Evolutionary conservation across 2,329 filamentous ascomycete genomes (phyloP).

Genomic region (Stylonectria norvegica): DNA sequence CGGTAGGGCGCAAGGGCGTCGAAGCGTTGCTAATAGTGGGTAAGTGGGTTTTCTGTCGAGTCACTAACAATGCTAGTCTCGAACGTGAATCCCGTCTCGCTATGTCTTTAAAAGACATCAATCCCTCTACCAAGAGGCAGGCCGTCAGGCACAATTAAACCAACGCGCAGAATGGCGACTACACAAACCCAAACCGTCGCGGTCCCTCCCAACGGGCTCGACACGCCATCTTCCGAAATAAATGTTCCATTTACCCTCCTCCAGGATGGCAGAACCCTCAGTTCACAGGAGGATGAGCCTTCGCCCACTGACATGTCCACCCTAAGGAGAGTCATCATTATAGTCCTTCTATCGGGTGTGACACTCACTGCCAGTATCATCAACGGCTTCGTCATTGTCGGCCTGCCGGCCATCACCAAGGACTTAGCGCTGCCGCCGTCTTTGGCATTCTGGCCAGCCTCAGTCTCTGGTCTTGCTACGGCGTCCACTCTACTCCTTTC

Average conservation of each 20-base stretch:
- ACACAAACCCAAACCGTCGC: slow-evolving; percentile 1
- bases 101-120: no score
- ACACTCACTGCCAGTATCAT: slow-evolving; percentile 23
- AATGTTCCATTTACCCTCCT: not conserved
- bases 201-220: not conserved
- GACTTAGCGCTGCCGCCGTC: slow-evolving; percentile 32
- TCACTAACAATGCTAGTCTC: no score
- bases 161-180: not conserved
- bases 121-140: no score
- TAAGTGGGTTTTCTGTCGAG: no score
- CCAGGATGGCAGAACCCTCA: slow-evolving; percentile 1
- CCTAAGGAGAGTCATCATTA: slow-evolving; percentile 18
- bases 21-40: no score
- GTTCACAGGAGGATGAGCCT: not conserved
- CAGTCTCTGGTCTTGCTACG: slow-evolving; percentile 34
- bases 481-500: slow-evolving; percentile 37
- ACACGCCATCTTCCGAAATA: not conserved
- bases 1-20: no score
- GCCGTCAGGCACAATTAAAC: no score
- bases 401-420: slow-evolving; percentile 38
- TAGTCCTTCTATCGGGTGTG: slow-evolving; percentile 23
- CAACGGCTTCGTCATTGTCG: slow-evolving; percentile 35
- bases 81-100: no score
- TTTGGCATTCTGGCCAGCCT: slow-evolving; percentile 40
- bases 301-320: slow-evolving; percentile 5